Evolutionary conservation across 805 yeast genomes (phyloP), one percentile per base, ranked within the genome.

Genomic region (Candida pseudoglaebosa): DNA sequence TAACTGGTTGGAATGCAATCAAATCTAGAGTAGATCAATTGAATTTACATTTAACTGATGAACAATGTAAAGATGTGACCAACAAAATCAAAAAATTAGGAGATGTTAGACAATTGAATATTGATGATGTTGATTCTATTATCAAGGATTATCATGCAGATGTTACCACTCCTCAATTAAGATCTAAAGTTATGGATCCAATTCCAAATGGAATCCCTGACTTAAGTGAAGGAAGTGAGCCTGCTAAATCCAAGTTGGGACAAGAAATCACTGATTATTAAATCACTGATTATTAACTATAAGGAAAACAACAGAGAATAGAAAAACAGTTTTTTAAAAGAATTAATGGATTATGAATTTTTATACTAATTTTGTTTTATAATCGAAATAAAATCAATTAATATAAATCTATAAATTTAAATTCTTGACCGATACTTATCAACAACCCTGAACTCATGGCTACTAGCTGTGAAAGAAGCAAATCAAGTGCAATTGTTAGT

Each of bases 1-100:
- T 91, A 58, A 91, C 99, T 10, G 99, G 99, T 46, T 91, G 99
- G 99, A 93, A 91, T 67, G 98, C 98, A 40, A 91, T 91, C 77
- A 91, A 91, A 74, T 80, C 95, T 31, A 84, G 99, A 69, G 99
- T 93, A 45, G 99, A 91, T 63, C 99, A 91, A 70, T 78, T 91
- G 69, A 90, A 93, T 68, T 75, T 91, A 67, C 71, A 82, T 54
- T 75, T 91, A 59, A 80, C 93, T 36, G 99, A 91, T 60, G 91
- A 82, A 51, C 97, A 91, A 75, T 73, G 86, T 68, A 93, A 93
- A 77, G 96, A 87, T 62, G 95, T 93, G 47, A 91, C 99, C 24
- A 73, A 77, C 53, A 90, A 90, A 73, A 90, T 91, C 66, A 91
- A 91, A 75, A 77, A 81, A 67, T 76, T 91, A 56, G 99, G 98